Conservation (phyloP, 2,329 filamentous ascomycete genomes). For the Chrysosporium keratinophilum region DNA sequence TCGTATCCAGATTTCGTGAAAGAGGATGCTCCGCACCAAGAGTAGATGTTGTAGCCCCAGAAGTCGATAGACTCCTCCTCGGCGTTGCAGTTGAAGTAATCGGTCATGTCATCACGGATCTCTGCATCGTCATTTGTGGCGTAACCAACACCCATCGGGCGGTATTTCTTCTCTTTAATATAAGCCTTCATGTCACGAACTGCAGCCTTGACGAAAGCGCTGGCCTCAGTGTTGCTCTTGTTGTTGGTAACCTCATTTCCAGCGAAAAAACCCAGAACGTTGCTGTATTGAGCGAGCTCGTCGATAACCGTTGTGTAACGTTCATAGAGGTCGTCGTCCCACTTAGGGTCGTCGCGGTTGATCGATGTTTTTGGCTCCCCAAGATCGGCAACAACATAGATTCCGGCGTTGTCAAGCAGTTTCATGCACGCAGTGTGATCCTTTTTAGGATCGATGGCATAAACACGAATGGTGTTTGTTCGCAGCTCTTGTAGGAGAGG, state of each 20-base stretch:
- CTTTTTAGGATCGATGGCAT: constrained; percentile 70
- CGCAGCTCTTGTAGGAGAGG: constrained; percentile 65
- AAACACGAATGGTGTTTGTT: constrained; percentile 91
- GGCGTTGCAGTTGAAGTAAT: constrained; percentile 81
- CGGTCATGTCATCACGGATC: constrained; percentile 69
- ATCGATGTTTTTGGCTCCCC: constrained; percentile 74
- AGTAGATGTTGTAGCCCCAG: constrained; percentile 99
- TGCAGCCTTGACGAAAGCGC: constrained; percentile 93
- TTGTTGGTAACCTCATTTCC: constrained; percentile 95
- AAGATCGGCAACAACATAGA: constrained; percentile 91
- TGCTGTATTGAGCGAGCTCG: constrained; percentile 68
- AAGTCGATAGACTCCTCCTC: constrained; percentile 67
- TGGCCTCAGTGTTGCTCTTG: constrained; percentile 76
- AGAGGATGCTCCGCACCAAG: constrained; percentile 84
- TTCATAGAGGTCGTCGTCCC: constrained; percentile 66
- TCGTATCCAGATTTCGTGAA: constrained; percentile 70
- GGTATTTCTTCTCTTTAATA: constrained; percentile 69
- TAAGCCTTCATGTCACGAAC: constrained; percentile 93
- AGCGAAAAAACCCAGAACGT: constrained; percentile 94
- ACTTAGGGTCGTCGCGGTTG: constrained; percentile 66
- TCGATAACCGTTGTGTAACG: constrained; percentile 83
- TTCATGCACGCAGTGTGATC: constrained; percentile 81
- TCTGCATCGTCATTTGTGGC: constrained; percentile 85
- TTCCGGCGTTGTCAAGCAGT: constrained; percentile 68
- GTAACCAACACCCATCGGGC: constrained; percentile 80